A percentile compares a stretch with the other conserved stretches of the same genome.
Evolutionary conservation across 2,329 filamentous ascomycete genomes (phyloP).

Genomic region (Harringtonia lauricola): DNA sequence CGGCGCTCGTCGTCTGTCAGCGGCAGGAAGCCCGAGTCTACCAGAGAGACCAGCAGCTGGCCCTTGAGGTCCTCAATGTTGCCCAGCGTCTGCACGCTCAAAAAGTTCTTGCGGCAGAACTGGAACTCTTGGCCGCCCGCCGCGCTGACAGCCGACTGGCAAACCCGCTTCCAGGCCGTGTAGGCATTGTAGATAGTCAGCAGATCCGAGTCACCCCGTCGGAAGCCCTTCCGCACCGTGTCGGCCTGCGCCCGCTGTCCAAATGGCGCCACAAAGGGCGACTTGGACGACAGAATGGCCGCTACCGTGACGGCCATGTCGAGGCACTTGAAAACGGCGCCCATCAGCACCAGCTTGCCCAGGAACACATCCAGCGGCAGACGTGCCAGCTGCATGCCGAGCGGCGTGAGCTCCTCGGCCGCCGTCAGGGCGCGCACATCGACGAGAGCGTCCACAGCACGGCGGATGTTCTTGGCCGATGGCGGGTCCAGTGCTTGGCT

Average conservation of each 20-base stretch:
- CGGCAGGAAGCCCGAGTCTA: conserved; percentile 73
- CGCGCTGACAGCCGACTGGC: conserved; percentile 44
- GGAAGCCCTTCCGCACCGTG: conserved; percentile 66
- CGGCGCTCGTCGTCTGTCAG: conserved; percentile 64
- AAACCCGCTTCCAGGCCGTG: conserved; percentile 74
- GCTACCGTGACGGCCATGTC: conserved; percentile 88
- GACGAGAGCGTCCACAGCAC: conserved; percentile 84
- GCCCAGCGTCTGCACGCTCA: conserved; percentile 75
- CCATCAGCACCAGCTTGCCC: conserved; percentile 82
- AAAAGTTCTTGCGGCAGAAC: conserved; percentile 91
- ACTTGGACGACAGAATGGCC: conserved; percentile 88
- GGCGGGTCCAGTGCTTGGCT: conserved; percentile 83
- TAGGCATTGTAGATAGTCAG: conserved; percentile 94
- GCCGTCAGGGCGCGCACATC: conserved; percentile 83
- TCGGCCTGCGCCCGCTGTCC: conserved; percentile 76
- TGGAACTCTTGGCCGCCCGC: conserved; percentile 62
- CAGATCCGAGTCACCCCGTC: conserved; percentile 80
- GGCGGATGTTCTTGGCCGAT: conserved; percentile 80
- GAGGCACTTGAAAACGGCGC: conserved; percentile 78
- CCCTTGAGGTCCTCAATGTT: conserved; percentile 96
- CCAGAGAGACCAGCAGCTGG: conserved; percentile 74
- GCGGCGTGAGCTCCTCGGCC: conserved; percentile 71
- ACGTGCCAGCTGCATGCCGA: conserved; percentile 78
- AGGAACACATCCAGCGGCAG: conserved; percentile 89
- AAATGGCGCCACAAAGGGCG: conserved; percentile 80